Conservation (phyloP, 2,329 filamentous ascomycete species). For the Epichloe sylvatica region DNA sequence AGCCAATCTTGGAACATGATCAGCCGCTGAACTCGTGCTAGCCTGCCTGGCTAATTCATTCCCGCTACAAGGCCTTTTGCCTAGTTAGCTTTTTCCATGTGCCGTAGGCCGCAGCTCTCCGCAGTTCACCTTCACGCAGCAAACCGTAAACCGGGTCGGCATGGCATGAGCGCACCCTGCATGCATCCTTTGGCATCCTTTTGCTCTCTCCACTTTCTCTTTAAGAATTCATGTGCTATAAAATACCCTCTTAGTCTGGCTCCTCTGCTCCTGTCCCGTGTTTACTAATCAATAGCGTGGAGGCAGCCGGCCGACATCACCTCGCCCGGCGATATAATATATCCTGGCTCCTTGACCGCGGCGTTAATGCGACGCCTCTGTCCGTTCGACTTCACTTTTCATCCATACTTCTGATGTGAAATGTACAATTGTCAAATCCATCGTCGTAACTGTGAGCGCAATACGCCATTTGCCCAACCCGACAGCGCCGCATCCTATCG, state of each 20-base stretch:
- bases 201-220: not conserved
- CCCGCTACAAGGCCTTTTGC: conserved; percentile 6
- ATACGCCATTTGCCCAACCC: not conserved
- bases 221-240: not conserved
- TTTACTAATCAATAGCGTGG: conserved; percentile 3
- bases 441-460: not conserved
- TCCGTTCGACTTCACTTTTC: not conserved
- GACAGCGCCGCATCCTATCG: not conserved
- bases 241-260: conserved; percentile 12
- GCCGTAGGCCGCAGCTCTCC: not conserved
- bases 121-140: not conserved
- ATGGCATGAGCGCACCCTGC: not conserved
- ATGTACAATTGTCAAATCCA: not conserved
- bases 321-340: conserved; percentile 10
- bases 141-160: not conserved
- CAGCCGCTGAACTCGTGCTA: conserved; percentile 27
- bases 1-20: conserved; percentile 41
- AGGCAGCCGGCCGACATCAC: conserved; percentile 8
- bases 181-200: not conserved
- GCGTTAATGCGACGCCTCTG: not conserved
- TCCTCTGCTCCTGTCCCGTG: conserved; percentile 7
- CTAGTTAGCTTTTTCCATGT: not conserved
- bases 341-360: conserved; percentile 1
- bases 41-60: conserved; percentile 6
- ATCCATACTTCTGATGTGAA: not conserved